Base-by-base conservation (phyloP, 106 monocot genomes). In the Phalaenopsis equestris region DNA sequence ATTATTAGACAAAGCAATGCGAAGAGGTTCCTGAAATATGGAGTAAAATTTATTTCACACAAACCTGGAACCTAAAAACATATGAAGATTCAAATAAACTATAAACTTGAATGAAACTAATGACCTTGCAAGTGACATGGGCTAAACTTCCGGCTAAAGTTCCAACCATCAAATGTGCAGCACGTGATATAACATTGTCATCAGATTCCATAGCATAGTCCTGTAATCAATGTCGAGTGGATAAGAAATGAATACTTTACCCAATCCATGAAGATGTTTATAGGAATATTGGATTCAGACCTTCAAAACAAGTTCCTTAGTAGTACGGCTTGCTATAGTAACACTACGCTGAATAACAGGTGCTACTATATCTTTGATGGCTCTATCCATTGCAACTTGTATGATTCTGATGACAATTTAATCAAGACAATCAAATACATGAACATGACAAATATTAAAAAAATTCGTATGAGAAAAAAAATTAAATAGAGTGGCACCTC, bases 121-220 rank as follows among this genome's bases (percentile, higher is more conserved):
- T 73, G 37, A 99, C 98, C 98, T 99, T 99, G 94, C 93, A 99
- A 61, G 98, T 94, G 68, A 94, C 94, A 91, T 99, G 94, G 37
- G 98, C 94, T 75, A 99, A 85, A 86, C 98, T 99, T 84, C 94
- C 94, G 83, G 94, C 92, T 87, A 99, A 86, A 77, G 89, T 91
- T 43, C 86, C 89, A 48, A 93, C 94, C 98, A 99, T 99, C 72
- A 92, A 79, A 55, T 83, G 94, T 45, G 98, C 94, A 79, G 98
- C 89, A 79, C 89, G 84, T 64, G 75, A 84, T 84, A 99, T 88
- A 3, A 81, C 86, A 82, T 73, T 85, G 56, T 92, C 94, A 88
- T 99, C 94, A 19, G 91, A 84, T 80, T 99, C 98, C 91, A 95
- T 83, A 23, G 91, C 87, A 86, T 91, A 99, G 77, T 99, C 98